These are phyloP conservation scores for Boletus eberwhitei DNA, from an alignment of 768 basidiomycete species.

Conservation along the genomic window DNA sequence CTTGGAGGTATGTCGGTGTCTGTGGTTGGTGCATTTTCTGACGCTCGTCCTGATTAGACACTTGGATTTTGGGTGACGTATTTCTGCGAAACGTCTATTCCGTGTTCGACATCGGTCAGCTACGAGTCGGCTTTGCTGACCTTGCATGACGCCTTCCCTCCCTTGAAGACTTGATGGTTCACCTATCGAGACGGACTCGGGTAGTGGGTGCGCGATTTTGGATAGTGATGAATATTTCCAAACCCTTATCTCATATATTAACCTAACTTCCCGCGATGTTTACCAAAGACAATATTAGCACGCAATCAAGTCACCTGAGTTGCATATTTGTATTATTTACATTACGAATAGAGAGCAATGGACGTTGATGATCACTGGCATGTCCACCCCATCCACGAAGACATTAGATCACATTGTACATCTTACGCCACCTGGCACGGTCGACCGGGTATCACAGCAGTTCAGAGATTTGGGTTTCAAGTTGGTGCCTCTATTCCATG, in stretches of 20 bases:
- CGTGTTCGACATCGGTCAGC: conserved; percentile 40
- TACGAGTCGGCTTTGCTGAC: conserved; percentile 40
- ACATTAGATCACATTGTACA: conserved; percentile 70
- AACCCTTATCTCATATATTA: not conserved
- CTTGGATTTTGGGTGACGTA: conserved; percentile 37
- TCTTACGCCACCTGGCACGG: conserved; percentile 60
- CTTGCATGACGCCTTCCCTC: conserved; percentile 15
- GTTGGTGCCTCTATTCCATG: conserved; percentile 34
- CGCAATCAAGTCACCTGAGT: not conserved
- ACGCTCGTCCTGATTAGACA: conserved; percentile 10
- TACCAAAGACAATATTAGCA: not conserved
- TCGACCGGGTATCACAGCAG: conserved; percentile 46
- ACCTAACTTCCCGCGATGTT: not conserved
- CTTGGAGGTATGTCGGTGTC: conserved; percentile 19
- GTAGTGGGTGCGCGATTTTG: conserved; percentile 1
- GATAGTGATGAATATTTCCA: not conserved
- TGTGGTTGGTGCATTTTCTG: not conserved
- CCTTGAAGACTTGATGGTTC: too few species aligned
- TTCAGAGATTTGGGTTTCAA: conserved; percentile 65
- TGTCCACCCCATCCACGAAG: conserved; percentile 35
- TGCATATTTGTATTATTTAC: not conserved
- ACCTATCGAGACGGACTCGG: not conserved
- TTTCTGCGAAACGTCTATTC: conserved; percentile 49
- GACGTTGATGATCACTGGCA: conserved; percentile 1
- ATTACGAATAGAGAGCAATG: not conserved